These are phyloP conservation scores for Podosphaera fusca DNA, from an alignment of 2,329 filamentous ascomycete species.

Conservation along the genomic window DNA sequence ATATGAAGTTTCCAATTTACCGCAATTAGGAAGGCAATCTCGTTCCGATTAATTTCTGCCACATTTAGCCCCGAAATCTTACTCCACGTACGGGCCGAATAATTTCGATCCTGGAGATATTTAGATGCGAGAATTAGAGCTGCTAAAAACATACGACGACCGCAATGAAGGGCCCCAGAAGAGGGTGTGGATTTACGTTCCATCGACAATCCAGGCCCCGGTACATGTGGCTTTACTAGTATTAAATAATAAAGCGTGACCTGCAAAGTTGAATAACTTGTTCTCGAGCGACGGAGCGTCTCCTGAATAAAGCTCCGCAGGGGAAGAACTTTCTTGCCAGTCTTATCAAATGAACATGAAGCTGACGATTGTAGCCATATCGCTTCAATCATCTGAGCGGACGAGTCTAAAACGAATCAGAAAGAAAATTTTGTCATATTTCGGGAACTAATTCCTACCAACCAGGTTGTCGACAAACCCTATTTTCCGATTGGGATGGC, in stretches of 20 bases:
- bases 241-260: slow-evolving; percentile 93
- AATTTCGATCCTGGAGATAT: slow-evolving; percentile 94
- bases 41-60: slow-evolving; percentile 87
- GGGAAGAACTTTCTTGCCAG: slow-evolving; percentile 58
- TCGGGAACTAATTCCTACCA: slow-evolving; percentile 42
- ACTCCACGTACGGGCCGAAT: slow-evolving; percentile 92
- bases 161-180: slow-evolving; percentile 68
- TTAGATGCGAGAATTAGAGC: slow-evolving; percentile 92
- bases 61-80: slow-evolving; percentile 95
- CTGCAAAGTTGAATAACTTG: slow-evolving; percentile 91
- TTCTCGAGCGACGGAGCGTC: slow-evolving; percentile 79
- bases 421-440: not conserved
- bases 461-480: slow-evolving; percentile 94
- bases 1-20: slow-evolving; percentile 94
- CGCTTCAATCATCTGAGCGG: slow-evolving; percentile 86
- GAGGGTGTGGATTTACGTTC: slow-evolving; percentile 54
- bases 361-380: slow-evolving; percentile 88
- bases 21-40: slow-evolving; percentile 71
- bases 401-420: slow-evolving; percentile 46
- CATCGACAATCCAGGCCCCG: slow-evolving; percentile 62
- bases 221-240: slow-evolving; percentile 76
- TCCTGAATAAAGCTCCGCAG: slow-evolving; percentile 94
- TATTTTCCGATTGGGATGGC: slow-evolving; percentile 78
- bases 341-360: slow-evolving; percentile 48
- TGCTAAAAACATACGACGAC: slow-evolving; percentile 88